Percentiles rank a stretch among this genome's conserved stretches.
Conservation (phyloP, 2,329 filamentous ascomycete genomes). For the Orbilia quercus region DNA sequence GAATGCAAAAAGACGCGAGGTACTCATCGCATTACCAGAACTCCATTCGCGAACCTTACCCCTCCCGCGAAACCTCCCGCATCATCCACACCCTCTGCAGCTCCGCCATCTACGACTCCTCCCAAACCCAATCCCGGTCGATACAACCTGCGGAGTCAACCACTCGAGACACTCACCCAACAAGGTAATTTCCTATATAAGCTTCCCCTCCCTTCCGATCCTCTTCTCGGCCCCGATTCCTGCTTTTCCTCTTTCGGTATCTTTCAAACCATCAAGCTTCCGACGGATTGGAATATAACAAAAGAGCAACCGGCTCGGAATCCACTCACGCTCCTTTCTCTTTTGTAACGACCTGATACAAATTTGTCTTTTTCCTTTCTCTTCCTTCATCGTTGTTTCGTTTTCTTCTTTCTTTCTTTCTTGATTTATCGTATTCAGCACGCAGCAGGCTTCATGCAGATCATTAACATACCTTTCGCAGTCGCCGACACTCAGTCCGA, state of each 20-base stretch:
- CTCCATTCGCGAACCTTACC: not conserved
- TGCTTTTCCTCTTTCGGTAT: slow-evolving; percentile 13
- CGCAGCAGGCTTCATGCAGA: slow-evolving; percentile 39
- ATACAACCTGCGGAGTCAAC: slow-evolving; percentile 27
- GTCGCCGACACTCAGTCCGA: slow-evolving; percentile 15
- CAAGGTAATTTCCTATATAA: slow-evolving; percentile 51
- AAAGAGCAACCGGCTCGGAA: slow-evolving; percentile 27
- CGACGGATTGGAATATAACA: slow-evolving; percentile 32
- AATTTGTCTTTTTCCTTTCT: slow-evolving; percentile 9
- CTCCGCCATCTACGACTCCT: not conserved
- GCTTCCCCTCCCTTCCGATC: slow-evolving; percentile 50
- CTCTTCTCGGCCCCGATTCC: slow-evolving; percentile 49
- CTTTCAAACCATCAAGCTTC: slow-evolving; percentile 29
- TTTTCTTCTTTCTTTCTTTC: slow-evolving; percentile 17
- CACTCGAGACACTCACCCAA: slow-evolving; percentile 1
- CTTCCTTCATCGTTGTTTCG: slow-evolving; percentile 5
- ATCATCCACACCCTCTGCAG: not conserved
- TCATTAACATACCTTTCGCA: slow-evolving; percentile 44
- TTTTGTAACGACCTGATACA: slow-evolving; percentile 10
- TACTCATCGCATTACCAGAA: slow-evolving; percentile 34
- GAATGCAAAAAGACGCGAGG: slow-evolving; percentile 16
- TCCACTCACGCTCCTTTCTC: slow-evolving; percentile 45
- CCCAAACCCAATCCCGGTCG: not conserved
- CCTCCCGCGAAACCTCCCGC: slow-evolving; percentile 9
- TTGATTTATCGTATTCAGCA: slow-evolving; percentile 6